These are phyloP conservation scores for Rhododendron williamsianum DNA, from an alignment of 148 eudicot species.

Conservation along the genomic window DNA sequence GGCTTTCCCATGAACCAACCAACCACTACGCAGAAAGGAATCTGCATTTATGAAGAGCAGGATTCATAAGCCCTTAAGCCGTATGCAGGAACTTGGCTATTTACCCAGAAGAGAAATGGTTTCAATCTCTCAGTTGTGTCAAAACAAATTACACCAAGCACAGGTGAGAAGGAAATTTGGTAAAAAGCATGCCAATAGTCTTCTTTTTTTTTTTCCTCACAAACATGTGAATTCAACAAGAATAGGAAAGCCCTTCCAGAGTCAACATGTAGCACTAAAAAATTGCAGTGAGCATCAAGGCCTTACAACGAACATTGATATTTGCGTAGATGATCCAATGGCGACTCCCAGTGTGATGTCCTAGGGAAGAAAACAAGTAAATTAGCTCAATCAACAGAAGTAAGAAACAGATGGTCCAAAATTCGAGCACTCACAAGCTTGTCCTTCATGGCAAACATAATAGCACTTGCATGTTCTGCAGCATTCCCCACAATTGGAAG, in stretches of 20 bases:
- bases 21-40: slow-evolving; percentile 87
- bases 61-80: slow-evolving; percentile 1
- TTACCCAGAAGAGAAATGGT: neutral
- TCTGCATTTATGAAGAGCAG: slow-evolving; percentile 49
- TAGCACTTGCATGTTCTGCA: slow-evolving; percentile 95
- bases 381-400: slow-evolving; percentile 3
- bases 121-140: neutral
- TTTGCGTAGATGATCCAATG: slow-evolving; percentile 92
- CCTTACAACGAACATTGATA: slow-evolving; percentile 93
- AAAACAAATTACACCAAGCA: neutral
- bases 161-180: too few relatives aligned
- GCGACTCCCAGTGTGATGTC: slow-evolving; percentile 90
- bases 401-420: neutral
- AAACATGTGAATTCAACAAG: neutral
- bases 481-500: slow-evolving; percentile 97
- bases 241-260: neutral
- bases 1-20: slow-evolving; percentile 93
- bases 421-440: slow-evolving; percentile 64
- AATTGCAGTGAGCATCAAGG: neutral
- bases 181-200: neutral
- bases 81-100: neutral
- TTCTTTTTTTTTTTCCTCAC: neutral
- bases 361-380: slow-evolving; percentile 24
- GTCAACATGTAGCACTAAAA: neutral
- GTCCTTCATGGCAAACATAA: slow-evolving; percentile 90